A percentile compares a stretch with the other conserved stretches of the same genome.
Conservation (phyloP, 2,329 filamentous ascomycete species). For the Macrophomina pseudophaseolina region DNA sequence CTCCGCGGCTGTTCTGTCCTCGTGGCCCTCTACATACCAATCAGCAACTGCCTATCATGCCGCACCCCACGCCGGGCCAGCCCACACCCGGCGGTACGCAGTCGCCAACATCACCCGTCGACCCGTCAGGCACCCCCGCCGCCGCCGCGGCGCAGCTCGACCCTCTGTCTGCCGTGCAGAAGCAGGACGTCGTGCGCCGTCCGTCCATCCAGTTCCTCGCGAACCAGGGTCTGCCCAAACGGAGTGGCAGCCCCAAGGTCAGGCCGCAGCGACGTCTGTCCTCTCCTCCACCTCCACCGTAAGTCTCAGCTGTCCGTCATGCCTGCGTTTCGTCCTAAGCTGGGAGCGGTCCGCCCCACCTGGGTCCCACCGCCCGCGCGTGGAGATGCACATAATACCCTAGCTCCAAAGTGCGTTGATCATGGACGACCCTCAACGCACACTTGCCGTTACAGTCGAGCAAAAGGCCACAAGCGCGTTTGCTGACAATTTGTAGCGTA, state of each 20-base stretch:
- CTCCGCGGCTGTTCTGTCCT: constrained; percentile 18
- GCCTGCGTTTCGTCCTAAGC: not conserved
- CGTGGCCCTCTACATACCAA: constrained; percentile 16
- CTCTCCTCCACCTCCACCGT: constrained; percentile 49
- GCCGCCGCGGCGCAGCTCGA: constrained; percentile 35
- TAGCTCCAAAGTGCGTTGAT: constrained; percentile 21
- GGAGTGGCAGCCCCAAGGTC: constrained; percentile 26
- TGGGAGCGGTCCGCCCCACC: not conserved
- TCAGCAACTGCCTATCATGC: constrained; percentile 25
- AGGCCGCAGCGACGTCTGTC: constrained; percentile 42
- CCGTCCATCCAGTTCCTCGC: constrained; percentile 46
- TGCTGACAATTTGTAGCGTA: constrained; percentile 50
- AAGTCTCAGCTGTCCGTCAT: constrained; percentile 34
- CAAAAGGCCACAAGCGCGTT: not conserved
- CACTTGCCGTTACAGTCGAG: not conserved
- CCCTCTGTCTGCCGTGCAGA: constrained; percentile 31
- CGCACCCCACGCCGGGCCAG: constrained; percentile 28
- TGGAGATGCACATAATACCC: not conserved
- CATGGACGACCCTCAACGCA: not conserved
- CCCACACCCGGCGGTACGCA: constrained; percentile 10
- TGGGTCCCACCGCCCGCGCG: constrained; percentile 11
- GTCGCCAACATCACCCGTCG: constrained; percentile 31
- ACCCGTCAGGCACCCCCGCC: constrained; percentile 6
- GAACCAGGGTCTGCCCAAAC: constrained; percentile 36
- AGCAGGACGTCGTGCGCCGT: constrained; percentile 38